Percentiles rank a stretch among this genome's conserved stretches.
These are phyloP conservation scores for Malus hybrid DNA, from an alignment of 331 rosid species.

Conservation along the genomic window DNA sequence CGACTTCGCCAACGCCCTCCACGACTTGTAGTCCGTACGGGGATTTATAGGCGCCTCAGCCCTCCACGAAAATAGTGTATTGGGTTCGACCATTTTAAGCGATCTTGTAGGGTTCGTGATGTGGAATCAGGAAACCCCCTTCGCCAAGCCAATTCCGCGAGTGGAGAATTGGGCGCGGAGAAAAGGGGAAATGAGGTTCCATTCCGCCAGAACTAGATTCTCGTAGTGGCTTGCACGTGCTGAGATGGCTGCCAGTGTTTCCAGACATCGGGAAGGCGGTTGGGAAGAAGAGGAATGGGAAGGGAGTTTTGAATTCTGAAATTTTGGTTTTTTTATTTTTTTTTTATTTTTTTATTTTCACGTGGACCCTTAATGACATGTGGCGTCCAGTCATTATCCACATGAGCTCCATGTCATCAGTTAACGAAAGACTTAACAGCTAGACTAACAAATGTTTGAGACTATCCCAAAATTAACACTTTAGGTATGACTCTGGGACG, in stretches of 20 bases:
- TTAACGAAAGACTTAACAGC: too few species aligned
- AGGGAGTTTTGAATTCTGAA: neutral
- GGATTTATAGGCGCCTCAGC: slow-evolving; percentile 45
- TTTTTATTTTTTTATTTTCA: too few species aligned
- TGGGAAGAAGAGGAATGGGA: neutral
- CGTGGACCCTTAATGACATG: too few species aligned
- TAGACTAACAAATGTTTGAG: too few species aligned
- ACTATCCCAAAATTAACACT: too few species aligned
- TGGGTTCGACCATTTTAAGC: slow-evolving; percentile 36
- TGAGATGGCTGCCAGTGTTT: slow-evolving; percentile 57
- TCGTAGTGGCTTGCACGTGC: slow-evolving; percentile 21
- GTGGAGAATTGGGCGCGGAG: neutral
- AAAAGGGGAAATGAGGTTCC: neutral
- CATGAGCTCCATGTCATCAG: too few species aligned
- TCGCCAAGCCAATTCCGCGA: slow-evolving; percentile 36
- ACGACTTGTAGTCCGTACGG: slow-evolving; percentile 27
- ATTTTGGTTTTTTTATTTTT: too few species aligned
- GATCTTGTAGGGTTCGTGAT: slow-evolving; percentile 32
- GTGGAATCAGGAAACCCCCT: slow-evolving; percentile 27
- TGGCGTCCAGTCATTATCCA: too few species aligned
- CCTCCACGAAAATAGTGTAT: slow-evolving; percentile 13
- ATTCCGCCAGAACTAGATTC: slow-evolving; percentile 1
- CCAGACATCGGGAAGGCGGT: slow-evolving; percentile 21
- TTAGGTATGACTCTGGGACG: too few species aligned
- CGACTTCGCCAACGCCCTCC: slow-evolving; percentile 55